phyloP scores from a whole-genome alignment of 441 rosid genomes.

The Eutrema salsugineum region DNA sequence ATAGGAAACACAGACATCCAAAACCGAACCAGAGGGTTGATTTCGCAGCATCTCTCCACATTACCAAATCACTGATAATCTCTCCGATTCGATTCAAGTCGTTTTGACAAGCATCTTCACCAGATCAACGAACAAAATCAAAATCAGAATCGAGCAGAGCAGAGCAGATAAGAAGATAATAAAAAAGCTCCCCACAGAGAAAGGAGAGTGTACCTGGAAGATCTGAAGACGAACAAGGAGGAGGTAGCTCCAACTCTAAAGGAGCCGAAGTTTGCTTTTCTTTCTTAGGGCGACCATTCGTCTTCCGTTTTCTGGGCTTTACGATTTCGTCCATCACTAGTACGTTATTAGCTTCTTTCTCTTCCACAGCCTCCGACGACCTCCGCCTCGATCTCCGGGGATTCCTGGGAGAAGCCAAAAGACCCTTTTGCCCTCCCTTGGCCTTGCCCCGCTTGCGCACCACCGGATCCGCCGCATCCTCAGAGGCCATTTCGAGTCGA shows the following conservation, averaged over 20 bases:
- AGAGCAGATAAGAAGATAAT: neutral
- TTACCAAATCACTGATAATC: constrained; percentile 52
- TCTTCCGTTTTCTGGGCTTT: constrained; percentile 52
- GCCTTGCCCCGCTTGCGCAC: constrained; percentile 46
- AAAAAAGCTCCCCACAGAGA: neutral
- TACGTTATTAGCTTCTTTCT: constrained; percentile 42
- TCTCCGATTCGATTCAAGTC: constrained; percentile 60
- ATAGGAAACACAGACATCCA: constrained; percentile 67
- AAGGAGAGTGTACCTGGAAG: constrained; percentile 11
- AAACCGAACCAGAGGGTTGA: constrained; percentile 93
- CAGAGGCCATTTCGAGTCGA: constrained; percentile 44
- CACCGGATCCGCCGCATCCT: constrained; percentile 31
- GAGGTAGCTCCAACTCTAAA: constrained; percentile 8
- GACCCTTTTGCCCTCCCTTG: constrained; percentile 50
- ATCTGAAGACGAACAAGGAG: constrained; percentile 5
- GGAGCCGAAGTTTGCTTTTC: constrained; percentile 57
- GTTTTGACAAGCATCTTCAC: constrained; percentile 39
- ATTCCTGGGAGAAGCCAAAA: constrained; percentile 55
- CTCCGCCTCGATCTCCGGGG: constrained; percentile 55
- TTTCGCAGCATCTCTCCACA: constrained; percentile 90
- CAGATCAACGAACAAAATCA: neutral
- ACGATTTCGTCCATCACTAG: constrained; percentile 41
- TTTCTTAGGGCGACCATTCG: constrained; percentile 56
- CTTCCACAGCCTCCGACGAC: constrained; percentile 49
- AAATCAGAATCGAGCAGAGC: neutral